Evolutionary conservation across 352 stramenopile species (phyloP).

Genomic region (Globisporangium orthogonon): DNA sequence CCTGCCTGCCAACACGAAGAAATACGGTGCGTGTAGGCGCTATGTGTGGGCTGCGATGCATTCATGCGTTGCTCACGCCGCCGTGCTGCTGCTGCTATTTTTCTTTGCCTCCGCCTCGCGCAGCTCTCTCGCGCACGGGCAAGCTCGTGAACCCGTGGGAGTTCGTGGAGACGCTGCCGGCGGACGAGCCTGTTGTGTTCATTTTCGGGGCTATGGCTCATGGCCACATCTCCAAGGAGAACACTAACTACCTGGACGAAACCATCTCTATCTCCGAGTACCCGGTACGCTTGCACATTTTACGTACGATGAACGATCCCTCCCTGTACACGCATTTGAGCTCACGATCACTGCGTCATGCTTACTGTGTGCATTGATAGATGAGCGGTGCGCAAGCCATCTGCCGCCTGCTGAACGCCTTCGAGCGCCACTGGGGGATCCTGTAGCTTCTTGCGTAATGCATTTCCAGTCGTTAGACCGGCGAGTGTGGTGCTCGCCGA

Average conservation of each 20-base stretch:
- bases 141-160: slow-evolving; percentile 93
- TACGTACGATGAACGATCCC: too few species aligned
- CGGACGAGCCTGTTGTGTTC: slow-evolving; percentile 94
- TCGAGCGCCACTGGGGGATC: slow-evolving; percentile 99
- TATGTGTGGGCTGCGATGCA: not conserved
- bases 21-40: slow-evolving; percentile 60
- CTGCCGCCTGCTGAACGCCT: slow-evolving; percentile 93
- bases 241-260: slow-evolving; percentile 97
- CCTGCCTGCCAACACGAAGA: slow-evolving; percentile 92
- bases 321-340: not conserved
- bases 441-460: slow-evolving; percentile 59
- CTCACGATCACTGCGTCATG: not conserved
- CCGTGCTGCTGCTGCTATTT: not conserved
- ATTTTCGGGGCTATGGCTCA: slow-evolving; percentile 97
- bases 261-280: slow-evolving; percentile 98
- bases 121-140: slow-evolving; percentile 90
- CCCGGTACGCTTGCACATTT: slow-evolving; percentile 43
- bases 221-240: slow-evolving; percentile 94
- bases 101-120: not conserved
- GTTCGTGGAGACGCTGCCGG: slow-evolving; percentile 90
- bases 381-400: slow-evolving; percentile 96
- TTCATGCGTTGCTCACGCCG: not conserved
- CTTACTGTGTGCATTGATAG: slow-evolving; percentile 13
- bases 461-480: slow-evolving; percentile 11
- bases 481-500: slow-evolving; percentile 53